Percentiles rank a stretch among this genome's conserved stretches.
Evolutionary conservation across 2,329 filamentous ascomycete species (phyloP).

Genomic region (Exophiala calicioides): DNA sequence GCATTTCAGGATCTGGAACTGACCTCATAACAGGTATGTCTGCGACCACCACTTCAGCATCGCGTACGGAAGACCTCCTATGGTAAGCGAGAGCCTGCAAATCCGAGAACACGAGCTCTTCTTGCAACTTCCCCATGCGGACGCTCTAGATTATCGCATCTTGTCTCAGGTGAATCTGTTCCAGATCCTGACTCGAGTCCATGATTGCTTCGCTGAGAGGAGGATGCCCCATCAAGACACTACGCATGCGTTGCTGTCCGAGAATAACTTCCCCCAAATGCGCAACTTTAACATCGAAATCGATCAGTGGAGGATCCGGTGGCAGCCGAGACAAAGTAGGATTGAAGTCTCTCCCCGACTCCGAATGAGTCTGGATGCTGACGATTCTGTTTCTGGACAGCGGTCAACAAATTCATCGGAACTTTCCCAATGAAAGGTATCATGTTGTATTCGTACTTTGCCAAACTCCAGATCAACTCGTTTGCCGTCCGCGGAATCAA

Average conservation of each 20-base stretch:
- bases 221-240: conserved; percentile 60
- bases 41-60: conserved; percentile 67
- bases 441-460: conserved; percentile 55
- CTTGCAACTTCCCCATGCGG: conserved; percentile 51
- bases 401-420: conserved; percentile 49
- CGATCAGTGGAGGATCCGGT: conserved; percentile 54
- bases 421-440: conserved; percentile 53
- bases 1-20: no score
- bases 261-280: conserved; percentile 53
- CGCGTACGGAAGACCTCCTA: conserved; percentile 59
- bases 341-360: not conserved
- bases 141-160: conserved; percentile 56
- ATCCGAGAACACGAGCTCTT: conserved; percentile 60
- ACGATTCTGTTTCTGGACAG: no score
- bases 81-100: conserved; percentile 59
- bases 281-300: conserved; percentile 47
- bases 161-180: conserved; percentile 60
- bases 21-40: no score
- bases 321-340: conserved; percentile 42
- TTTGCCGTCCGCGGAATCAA: conserved; percentile 44
- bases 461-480: conserved; percentile 54
- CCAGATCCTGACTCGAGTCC: conserved; percentile 58
- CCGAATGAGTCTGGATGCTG: no score
- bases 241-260: conserved; percentile 52
- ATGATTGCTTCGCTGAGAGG: no score